Evolutionary conservation across 768 basidiomycete species (phyloP).

Genomic region (Russula brevipes): DNA sequence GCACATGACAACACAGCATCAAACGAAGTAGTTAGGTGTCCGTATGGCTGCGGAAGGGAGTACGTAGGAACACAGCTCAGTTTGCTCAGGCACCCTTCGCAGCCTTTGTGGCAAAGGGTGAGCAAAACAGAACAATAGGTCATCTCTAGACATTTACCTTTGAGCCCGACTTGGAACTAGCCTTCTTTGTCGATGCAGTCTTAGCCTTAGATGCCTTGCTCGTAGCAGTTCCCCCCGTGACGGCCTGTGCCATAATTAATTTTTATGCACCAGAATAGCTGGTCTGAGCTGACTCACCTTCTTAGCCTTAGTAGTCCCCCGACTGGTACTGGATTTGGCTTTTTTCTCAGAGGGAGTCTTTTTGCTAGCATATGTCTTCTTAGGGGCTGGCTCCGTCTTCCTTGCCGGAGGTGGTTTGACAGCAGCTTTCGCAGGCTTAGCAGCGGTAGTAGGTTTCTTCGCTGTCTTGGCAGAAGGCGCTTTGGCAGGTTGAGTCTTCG

Average conservation of each 20-base stretch:
- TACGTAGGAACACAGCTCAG: neutral
- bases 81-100: constrained; percentile 4
- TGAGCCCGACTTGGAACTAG: constrained; percentile 9
- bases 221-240: constrained; percentile 43
- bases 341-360: constrained; percentile 22
- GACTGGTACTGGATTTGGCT: constrained; percentile 29
- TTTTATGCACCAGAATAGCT: neutral
- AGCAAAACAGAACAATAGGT: neutral
- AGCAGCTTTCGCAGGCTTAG: constrained; percentile 15
- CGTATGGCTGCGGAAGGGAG: neutral
- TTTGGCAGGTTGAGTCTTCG: constrained; percentile 24
- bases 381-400: constrained; percentile 27
- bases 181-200: constrained; percentile 29
- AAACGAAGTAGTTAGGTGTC: neutral
- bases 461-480: constrained; percentile 13
- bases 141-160: constrained; percentile 2
- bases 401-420: constrained; percentile 30
- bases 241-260: constrained; percentile 37
- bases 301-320: constrained; percentile 61
- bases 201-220: constrained; percentile 31
- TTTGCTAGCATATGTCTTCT: constrained; percentile 26
- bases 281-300: constrained; percentile 42
- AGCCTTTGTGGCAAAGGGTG: constrained; percentile 1
- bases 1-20: constrained; percentile 7
- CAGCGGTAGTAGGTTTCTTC: constrained; percentile 17